These are phyloP conservation scores for Phytophthora kernoviae DNA, from an alignment of 352 stramenopile species.

Conservation along the genomic window DNA sequence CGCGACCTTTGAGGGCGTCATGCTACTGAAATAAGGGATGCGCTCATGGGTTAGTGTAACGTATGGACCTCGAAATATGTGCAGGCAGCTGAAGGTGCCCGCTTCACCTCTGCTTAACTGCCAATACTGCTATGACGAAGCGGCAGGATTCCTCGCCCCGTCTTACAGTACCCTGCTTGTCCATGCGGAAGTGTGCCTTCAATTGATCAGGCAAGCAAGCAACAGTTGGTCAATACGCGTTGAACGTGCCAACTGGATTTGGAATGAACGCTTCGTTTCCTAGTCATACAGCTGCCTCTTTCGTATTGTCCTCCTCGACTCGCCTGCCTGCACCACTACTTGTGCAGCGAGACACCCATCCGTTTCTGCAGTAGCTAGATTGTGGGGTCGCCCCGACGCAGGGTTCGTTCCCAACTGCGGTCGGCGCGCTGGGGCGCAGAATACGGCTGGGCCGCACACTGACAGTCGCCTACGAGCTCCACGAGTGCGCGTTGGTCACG, in stretches of 20 bases:
- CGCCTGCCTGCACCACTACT: constrained; percentile 23
- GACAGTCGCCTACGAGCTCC: constrained; percentile 66
- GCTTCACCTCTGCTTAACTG: too few species aligned
- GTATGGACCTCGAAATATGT: constrained; percentile 9
- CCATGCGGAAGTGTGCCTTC: constrained; percentile 14
- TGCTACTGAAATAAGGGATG: constrained; percentile 7
- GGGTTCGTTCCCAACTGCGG: constrained; percentile 43
- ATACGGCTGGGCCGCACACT: constrained; percentile 16
- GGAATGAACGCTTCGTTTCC: constrained; percentile 38
- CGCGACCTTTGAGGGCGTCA: constrained; percentile 21
- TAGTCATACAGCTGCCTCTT: constrained; percentile 34
- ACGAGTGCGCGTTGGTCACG: constrained; percentile 64
- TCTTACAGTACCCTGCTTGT: constrained; percentile 9
- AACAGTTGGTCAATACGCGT: background rate
- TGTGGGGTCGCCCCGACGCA: constrained; percentile 27
- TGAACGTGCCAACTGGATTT: background rate
- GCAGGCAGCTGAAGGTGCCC: constrained; percentile 5
- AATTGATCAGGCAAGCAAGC: constrained; percentile 4
- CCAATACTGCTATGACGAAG: constrained; percentile 6
- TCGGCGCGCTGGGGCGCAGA: constrained; percentile 13
- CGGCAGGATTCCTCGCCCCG: too few species aligned
- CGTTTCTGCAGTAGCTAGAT: constrained; percentile 35
- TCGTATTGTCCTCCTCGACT: constrained; percentile 20
- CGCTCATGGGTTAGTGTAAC: constrained; percentile 13
- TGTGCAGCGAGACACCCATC: constrained; percentile 23